These are phyloP conservation scores for Pythium dissimile DNA, from an alignment of 352 stramenopile genomes.

Conservation along the genomic window DNA sequence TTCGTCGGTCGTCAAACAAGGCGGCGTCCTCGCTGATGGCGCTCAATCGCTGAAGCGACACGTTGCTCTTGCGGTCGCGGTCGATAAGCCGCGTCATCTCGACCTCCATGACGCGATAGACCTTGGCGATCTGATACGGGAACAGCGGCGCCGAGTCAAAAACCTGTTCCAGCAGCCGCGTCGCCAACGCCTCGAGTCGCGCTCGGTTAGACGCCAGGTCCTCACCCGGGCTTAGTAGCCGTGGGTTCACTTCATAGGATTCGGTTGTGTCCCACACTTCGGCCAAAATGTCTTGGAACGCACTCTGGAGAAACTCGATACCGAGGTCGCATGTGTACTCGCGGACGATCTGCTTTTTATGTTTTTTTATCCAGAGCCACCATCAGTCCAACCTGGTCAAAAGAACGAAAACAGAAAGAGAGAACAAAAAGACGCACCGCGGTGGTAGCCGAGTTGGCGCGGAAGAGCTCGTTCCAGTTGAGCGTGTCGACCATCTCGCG, in stretches of 20 bases:
- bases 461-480: slow-evolving; percentile 84
- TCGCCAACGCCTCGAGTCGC: slow-evolving; percentile 47
- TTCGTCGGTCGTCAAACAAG: slow-evolving; percentile 39
- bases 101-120: slow-evolving; percentile 66
- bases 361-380: no score
- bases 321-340: slow-evolving; percentile 77
- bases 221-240: slow-evolving; percentile 33
- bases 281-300: slow-evolving; percentile 47
- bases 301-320: slow-evolving; percentile 56
- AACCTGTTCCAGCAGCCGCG: slow-evolving; percentile 46
- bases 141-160: slow-evolving; percentile 49
- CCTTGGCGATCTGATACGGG: slow-evolving; percentile 73
- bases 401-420: background rate
- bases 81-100: slow-evolving; percentile 76
- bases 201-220: slow-evolving; percentile 49
- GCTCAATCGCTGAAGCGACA: slow-evolving; percentile 38
- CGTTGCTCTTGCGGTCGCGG: slow-evolving; percentile 46
- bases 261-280: slow-evolving; percentile 45
- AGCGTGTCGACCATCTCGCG: slow-evolving; percentile 72
- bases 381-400: no score
- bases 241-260: slow-evolving; percentile 67
- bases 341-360: slow-evolving; percentile 59
- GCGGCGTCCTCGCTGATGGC: slow-evolving; percentile 43
- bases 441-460: slow-evolving; percentile 71
- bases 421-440: slow-evolving; percentile 20